phyloP scores from a whole-genome alignment of 1,284 basidiomycete genomes.

The Exobasidium rhododendri region DNA sequence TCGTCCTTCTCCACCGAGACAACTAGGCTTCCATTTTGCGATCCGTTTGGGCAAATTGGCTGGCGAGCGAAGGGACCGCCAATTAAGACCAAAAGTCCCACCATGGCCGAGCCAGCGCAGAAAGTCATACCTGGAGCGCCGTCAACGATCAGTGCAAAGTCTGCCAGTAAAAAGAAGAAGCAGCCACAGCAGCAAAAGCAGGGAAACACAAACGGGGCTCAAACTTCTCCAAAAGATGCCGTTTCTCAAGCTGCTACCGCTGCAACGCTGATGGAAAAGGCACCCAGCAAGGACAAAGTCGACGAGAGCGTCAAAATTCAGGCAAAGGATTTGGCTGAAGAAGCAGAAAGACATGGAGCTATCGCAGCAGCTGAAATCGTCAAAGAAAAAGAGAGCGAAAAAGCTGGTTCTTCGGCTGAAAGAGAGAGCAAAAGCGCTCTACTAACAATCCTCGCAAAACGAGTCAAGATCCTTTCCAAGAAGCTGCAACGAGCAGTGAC shows the following conservation, averaged over 20 bases:
- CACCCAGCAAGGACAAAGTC: neutral
- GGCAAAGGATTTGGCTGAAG: neutral
- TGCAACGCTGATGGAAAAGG: neutral
- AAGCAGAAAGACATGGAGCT: conserved; percentile 8
- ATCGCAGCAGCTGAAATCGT: conserved; percentile 2
- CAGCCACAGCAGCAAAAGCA: neutral
- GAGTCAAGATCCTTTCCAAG: conserved; percentile 8
- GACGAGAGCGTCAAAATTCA: conserved; percentile 5
- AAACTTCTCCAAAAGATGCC: neutral
- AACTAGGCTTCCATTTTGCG: no score
- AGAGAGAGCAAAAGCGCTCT: neutral
- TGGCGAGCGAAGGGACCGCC: no score
- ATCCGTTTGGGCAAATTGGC: no score
- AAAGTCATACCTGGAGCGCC: neutral
- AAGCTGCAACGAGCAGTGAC: conserved; percentile 7
- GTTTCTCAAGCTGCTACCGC: neutral
- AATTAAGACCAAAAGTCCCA: no score
- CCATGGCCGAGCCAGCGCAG: neutral
- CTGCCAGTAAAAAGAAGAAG: neutral
- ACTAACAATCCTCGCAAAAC: neutral
- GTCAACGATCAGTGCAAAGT: neutral
- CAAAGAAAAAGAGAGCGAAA: neutral
- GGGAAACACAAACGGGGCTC: neutral
- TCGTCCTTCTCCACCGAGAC: no score
- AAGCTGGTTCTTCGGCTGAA: neutral